These are phyloP conservation scores for Colletotrichum sojae DNA, from an alignment of 2,329 filamentous ascomycete genomes.

Conservation along the genomic window DNA sequence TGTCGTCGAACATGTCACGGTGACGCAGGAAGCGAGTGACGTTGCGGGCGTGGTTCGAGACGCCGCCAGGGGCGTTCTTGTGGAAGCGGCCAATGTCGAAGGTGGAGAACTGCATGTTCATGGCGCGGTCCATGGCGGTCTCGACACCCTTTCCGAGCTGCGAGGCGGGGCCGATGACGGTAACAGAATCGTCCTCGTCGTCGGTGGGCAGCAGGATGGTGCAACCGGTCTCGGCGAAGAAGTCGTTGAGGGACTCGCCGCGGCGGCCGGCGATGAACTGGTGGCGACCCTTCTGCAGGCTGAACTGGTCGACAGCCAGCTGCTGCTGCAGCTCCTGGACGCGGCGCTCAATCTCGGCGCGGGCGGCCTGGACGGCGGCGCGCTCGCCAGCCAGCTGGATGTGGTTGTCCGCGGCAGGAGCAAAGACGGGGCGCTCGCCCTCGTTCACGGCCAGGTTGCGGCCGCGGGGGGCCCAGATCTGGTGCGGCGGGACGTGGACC, in stretches of 20 bases:
- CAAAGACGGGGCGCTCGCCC: conserved; percentile 78
- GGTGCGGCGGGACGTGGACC: conserved; percentile 86
- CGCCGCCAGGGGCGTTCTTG: conserved; percentile 78
- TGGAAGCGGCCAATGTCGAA: conserved; percentile 88
- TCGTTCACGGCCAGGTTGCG: conserved; percentile 32
- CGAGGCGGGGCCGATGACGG: conserved; percentile 84
- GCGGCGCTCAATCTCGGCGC: conserved; percentile 84
- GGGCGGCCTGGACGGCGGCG: conserved; percentile 82
- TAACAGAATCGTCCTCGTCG: conserved; percentile 86
- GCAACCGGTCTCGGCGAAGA: conserved; percentile 92
- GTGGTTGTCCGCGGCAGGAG: conserved; percentile 80
- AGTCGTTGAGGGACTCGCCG: conserved; percentile 85
- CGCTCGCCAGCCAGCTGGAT: conserved; percentile 93
- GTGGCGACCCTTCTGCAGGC: conserved; percentile 88
- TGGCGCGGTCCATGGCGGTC: conserved; percentile 89
- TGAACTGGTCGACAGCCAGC: conserved; percentile 82
- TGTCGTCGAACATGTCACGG: conserved; percentile 83
- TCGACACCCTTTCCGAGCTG: conserved; percentile 83
- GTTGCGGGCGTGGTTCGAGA: conserved; percentile 84
- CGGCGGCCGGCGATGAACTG: conserved; percentile 94
- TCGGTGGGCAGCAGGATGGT: conserved; percentile 84
- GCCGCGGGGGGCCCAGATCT: conserved; percentile 72
- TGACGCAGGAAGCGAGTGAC: conserved; percentile 90
- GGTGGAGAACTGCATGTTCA: conserved; percentile 86
- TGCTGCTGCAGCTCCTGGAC: conserved; percentile 82